phyloP scores from a whole-genome alignment of 2,329 filamentous ascomycete species.

The Magnaporthiopsis rhizophila region DNA sequence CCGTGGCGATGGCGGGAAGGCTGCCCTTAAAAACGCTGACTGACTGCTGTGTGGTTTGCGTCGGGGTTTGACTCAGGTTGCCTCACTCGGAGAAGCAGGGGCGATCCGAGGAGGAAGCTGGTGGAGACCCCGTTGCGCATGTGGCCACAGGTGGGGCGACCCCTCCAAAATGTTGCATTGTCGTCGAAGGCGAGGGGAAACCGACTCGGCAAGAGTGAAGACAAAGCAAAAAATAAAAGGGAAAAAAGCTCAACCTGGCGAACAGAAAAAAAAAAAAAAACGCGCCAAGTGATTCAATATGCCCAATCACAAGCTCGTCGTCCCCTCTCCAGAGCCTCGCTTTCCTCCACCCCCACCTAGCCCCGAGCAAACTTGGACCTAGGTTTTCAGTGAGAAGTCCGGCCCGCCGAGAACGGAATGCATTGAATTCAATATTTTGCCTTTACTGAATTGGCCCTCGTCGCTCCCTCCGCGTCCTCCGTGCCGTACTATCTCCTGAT shows the following conservation, averaged over 20 bases:
- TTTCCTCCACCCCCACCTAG: not conserved
- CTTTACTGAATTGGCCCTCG: not conserved
- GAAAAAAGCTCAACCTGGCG: constrained; percentile 1
- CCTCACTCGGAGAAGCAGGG: not conserved
- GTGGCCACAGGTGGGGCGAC: not conserved
- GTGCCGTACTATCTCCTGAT: not conserved
- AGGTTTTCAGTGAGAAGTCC: not conserved
- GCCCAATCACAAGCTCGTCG: not conserved
- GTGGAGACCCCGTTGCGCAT: not conserved
- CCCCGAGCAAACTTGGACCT: not conserved
- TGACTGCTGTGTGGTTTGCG: constrained; percentile 1
- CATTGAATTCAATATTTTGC: not conserved
- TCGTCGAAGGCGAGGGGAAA: not conserved
- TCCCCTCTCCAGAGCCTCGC: not conserved
- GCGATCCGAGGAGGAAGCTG: not conserved
- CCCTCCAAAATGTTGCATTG: not conserved
- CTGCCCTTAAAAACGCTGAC: constrained; percentile 1
- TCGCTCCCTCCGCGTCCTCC: not conserved
- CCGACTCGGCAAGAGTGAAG: not conserved
- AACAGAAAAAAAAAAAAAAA: constrained; percentile 3
- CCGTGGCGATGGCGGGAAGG: constrained; percentile 1
- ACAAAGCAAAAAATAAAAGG: not conserved
- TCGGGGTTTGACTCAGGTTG: constrained; percentile 1
- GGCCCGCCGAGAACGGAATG: not conserved
- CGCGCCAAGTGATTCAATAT: not conserved